Conservation (phyloP, 2,329 filamentous ascomycete genomes). For the Fusarium sp. region DNA sequence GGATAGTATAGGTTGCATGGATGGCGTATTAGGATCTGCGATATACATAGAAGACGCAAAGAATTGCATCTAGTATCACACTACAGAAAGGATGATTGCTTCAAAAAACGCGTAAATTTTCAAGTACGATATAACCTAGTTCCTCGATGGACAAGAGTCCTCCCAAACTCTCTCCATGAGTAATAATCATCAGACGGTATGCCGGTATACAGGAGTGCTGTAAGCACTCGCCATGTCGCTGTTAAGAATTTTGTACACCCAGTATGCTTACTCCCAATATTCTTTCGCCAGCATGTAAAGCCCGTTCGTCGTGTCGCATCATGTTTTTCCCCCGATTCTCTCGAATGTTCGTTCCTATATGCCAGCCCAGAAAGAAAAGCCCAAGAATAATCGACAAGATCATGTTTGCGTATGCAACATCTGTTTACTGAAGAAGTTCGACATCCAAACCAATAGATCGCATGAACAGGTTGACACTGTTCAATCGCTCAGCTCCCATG, state of each 20-base stretch:
- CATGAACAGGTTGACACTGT: constrained; percentile 98
- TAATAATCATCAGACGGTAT: constrained; percentile 31
- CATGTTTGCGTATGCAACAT: constrained; percentile 26
- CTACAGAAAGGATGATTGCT: background rate
- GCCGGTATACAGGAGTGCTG: constrained; percentile 32
- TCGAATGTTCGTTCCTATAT: constrained; percentile 41
- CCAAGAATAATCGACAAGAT: constrained; percentile 43
- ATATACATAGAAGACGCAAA: constrained; percentile 6
- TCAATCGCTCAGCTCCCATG: constrained; percentile 83
- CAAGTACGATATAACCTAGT: constrained; percentile 37
- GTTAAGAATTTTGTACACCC: constrained; percentile 40
- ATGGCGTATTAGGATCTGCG: constrained; percentile 34
- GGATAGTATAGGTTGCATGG: constrained; percentile 33
- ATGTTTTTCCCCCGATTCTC: constrained; percentile 35
- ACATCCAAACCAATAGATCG: constrained; percentile 98
- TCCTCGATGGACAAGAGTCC: constrained; percentile 26
- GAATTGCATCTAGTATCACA: background rate
- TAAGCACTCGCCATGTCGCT: constrained; percentile 32
- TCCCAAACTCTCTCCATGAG: constrained; percentile 31
- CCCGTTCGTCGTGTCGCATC: constrained; percentile 27
- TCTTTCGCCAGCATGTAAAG: constrained; percentile 39
- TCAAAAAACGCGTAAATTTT: constrained; percentile 39
- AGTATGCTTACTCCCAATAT: constrained; percentile 33
- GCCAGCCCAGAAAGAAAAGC: constrained; percentile 44
- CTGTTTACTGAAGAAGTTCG: constrained; percentile 67